Percentiles rank a stretch among this genome's conserved stretches.
phyloP scores from a whole-genome alignment of 768 basidiomycete species.

The Gyrodon lividus region DNA sequence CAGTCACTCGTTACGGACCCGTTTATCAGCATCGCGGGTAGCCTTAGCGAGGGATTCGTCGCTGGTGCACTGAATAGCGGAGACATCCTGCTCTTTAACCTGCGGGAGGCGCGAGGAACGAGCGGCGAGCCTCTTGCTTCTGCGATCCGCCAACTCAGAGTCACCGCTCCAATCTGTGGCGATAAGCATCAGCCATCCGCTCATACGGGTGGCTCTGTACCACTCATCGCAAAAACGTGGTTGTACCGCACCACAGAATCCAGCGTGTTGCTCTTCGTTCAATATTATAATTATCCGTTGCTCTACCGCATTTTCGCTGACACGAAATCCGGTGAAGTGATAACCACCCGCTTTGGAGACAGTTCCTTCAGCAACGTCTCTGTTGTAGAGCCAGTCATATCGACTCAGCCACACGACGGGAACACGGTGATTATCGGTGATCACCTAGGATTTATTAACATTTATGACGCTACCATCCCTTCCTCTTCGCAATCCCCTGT shows the following conservation, averaged over 20 bases:
- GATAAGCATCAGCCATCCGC: conserved; percentile 7
- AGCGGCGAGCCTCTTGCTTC: conserved; percentile 11
- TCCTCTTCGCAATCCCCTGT: conserved; percentile 14
- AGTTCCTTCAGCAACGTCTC: conserved; percentile 51
- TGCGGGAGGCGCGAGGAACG: conserved; percentile 32
- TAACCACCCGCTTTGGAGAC: conserved; percentile 50
- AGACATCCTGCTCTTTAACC: conserved; percentile 54
- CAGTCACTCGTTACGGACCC: conserved; percentile 44
- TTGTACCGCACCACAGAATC: conserved; percentile 9
- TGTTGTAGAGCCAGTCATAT: conserved; percentile 45
- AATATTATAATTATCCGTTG: conserved; percentile 46
- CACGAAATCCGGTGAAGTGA: conserved; percentile 23
- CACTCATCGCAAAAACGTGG: conserved; percentile 17
- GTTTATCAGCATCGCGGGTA: conserved; percentile 49
- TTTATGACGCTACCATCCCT: conserved; percentile 51
- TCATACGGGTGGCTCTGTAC: not conserved
- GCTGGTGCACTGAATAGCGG: conserved; percentile 57
- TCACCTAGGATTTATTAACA: conserved; percentile 57
- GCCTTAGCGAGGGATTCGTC: conserved; percentile 42
- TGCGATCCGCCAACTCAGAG: conserved; percentile 30
- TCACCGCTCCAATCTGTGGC: conserved; percentile 35
- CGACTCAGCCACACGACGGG: conserved; percentile 35
- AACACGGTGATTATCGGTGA: conserved; percentile 67
- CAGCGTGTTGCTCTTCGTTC: conserved; percentile 41
- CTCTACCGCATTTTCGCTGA: conserved; percentile 54